These are phyloP conservation scores for Taphrina pruni DNA, from an alignment of 1,139 yeast species.

Conservation along the genomic window DNA sequence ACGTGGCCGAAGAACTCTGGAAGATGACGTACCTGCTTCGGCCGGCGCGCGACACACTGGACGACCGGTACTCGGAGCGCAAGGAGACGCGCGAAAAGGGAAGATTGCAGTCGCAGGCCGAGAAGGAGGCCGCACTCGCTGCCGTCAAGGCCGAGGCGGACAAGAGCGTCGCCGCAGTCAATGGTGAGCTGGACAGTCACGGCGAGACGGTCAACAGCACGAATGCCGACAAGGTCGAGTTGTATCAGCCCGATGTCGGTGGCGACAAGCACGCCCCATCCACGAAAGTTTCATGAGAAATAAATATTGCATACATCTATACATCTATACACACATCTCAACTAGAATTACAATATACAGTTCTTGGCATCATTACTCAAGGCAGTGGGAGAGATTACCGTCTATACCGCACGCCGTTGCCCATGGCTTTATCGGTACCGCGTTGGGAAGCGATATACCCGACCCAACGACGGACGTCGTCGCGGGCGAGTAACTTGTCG, in stretches of 20 bases:
- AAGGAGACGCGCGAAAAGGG: slow-evolving; percentile 40
- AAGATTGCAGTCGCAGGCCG: slow-evolving; percentile 33
- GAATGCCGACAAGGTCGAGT: not conserved
- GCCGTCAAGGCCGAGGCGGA: slow-evolving; percentile 3
- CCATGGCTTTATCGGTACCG: slow-evolving; percentile 22
- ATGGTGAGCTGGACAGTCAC: not conserved
- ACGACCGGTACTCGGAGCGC: slow-evolving; percentile 38
- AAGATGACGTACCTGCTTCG: slow-evolving; percentile 31
- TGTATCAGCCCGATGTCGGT: slow-evolving; percentile 19
- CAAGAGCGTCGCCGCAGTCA: slow-evolving; percentile 2
- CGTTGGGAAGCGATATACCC: slow-evolving; percentile 20
- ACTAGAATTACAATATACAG: not conserved
- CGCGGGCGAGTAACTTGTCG: slow-evolving; percentile 13
- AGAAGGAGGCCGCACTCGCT: slow-evolving; percentile 29
- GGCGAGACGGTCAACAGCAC: not conserved
- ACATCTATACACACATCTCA: not conserved
- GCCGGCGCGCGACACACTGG: slow-evolving; percentile 31
- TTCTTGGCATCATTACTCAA: too few relatives aligned
- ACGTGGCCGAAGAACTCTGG: slow-evolving; percentile 39
- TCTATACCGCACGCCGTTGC: slow-evolving; percentile 25
- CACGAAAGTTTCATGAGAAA: not conserved
- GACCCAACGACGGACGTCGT: slow-evolving; percentile 29
- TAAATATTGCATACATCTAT: not conserved
- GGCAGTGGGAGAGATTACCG: not conserved
- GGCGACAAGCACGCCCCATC: slow-evolving; percentile 14